Conservation (phyloP, 768 basidiomycete species). For the Albatrellus ellisii region DNA sequence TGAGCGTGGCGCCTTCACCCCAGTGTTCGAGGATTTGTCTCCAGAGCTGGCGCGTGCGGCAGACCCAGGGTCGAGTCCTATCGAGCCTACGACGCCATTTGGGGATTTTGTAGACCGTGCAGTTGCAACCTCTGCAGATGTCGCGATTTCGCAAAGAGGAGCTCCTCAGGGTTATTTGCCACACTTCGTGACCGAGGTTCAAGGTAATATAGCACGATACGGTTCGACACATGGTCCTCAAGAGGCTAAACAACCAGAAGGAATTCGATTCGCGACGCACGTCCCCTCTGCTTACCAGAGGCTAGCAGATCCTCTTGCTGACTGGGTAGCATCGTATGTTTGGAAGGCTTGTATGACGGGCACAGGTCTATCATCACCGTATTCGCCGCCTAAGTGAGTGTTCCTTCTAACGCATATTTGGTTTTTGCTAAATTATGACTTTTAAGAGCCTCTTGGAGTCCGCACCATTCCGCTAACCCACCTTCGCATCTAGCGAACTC, state of each 20-base stretch:
- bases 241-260: not conserved
- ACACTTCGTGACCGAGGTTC: too few relatives aligned
- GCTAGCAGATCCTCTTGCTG: conserved; percentile 62
- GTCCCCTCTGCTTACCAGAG: conserved; percentile 45
- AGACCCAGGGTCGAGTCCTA: conserved; percentile 50
- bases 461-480: conserved; percentile 29
- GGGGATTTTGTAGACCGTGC: conserved; percentile 65
- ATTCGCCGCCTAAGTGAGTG: conserved; percentile 45
- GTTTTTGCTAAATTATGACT: not conserved
- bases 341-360: conserved; percentile 79
- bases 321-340: conserved; percentile 68
- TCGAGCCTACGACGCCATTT: conserved; percentile 68
- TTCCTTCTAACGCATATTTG: not conserved
- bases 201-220: too few relatives aligned
- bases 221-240: too few relatives aligned
- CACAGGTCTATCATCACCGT: conserved; percentile 39
- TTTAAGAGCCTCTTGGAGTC: conserved; percentile 14
- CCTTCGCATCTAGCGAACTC: conserved; percentile 44
- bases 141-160: conserved; percentile 4
- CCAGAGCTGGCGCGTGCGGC: conserved; percentile 34
- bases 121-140: conserved; percentile 20
- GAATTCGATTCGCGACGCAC: conserved; percentile 15
- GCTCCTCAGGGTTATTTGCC: too few relatives aligned
- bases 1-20: conserved; percentile 39
- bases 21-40: conserved; percentile 53